Evolutionary conservation across 2,329 filamentous ascomycete genomes (phyloP).

Genomic region (Ilyonectria destructans): DNA sequence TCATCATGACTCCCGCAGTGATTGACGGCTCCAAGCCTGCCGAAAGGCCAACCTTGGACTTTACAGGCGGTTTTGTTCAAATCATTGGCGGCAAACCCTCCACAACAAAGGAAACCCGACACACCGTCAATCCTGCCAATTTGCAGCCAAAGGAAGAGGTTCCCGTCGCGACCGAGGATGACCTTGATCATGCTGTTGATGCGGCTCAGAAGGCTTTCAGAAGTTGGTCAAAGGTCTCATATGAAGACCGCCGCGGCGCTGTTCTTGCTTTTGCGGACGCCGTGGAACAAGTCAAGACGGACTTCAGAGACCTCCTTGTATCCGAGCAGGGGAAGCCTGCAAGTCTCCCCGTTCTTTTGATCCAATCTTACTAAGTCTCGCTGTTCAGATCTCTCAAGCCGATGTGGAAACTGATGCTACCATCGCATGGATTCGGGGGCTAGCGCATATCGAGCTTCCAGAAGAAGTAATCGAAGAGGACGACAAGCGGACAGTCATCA

Average conservation of each 20-base stretch:
- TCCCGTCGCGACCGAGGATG: slow-evolving; percentile 7
- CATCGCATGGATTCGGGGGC: slow-evolving; percentile 49
- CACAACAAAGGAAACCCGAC: slow-evolving; percentile 11
- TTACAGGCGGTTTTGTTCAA: slow-evolving; percentile 3
- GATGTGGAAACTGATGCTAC: slow-evolving; percentile 44
- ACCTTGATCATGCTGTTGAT: slow-evolving; percentile 13
- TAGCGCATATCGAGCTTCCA: slow-evolving; percentile 50
- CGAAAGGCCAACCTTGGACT: too few species aligned
- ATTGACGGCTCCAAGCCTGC: too few species aligned
- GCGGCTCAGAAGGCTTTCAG: slow-evolving; percentile 5
- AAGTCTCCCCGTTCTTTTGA: background rate
- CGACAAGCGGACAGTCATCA: slow-evolving; percentile 49
- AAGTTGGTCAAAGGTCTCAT: background rate
- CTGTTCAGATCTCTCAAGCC: slow-evolving; percentile 46
- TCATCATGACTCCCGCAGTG: too few species aligned
- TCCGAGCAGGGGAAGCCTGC: slow-evolving; percentile 24
- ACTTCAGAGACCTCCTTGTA: slow-evolving; percentile 14
- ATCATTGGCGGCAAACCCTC: slow-evolving; percentile 8
- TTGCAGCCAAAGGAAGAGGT: slow-evolving; percentile 6
- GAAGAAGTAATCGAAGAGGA: slow-evolving; percentile 60
- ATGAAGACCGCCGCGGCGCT: slow-evolving; percentile 1
- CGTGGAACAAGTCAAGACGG: background rate
- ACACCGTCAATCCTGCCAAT: slow-evolving; percentile 8
- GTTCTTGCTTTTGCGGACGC: slow-evolving; percentile 12
- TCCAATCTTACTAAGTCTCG: too few species aligned